Base-by-base conservation (phyloP, 176 grass and related monocot genomes). In the Ensete ventricosum region DNA sequence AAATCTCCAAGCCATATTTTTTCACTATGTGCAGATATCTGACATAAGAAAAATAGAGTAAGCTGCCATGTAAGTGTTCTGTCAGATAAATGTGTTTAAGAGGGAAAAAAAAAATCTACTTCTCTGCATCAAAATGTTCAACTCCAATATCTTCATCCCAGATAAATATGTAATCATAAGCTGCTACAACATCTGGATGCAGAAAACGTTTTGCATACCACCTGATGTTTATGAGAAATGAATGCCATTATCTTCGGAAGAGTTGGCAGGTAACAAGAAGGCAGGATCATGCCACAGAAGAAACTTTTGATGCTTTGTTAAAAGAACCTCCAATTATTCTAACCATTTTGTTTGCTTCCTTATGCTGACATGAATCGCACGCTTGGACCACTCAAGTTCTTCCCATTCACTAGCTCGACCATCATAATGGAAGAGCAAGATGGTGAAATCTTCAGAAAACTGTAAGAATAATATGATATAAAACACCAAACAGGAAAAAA, bases 351-450 rank as follows among this genome's bases (percentile, higher is more conserved):
- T 92, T 78, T 96, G 92, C 81, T 92, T 96, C 64, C 53, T 89
- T 64, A 83, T 84, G 83, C 89, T 96, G 57, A 92, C 83, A 84
- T 96, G 92, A 77, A 92, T 96, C 11, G 89, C 87, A 73, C 76
- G 90, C 81, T 96, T 96, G 48, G 92, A 96, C 92, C 92, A 96
- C 74, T 92, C 92, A 81, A 89, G 89, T 81, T 96, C 83, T 76
- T 92, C 92, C 92, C 92, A 96, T 65, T 96, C 92, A 66, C 84
- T 96, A 81, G 87, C 83, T 19, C 87, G 81, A 25, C 92, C 92
- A 84, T 96, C 92, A 77, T 96, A 92, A 76, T 96, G 92, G 77
- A 96, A 96, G 54, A 96, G 80, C 82, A 96, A 75, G 59, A 96
- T 92, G 53, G 92, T 92, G 80, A 96, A 96, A 57, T 96, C 84